A percentile compares a stretch with the other conserved stretches of the same genome.
phyloP scores from a whole-genome alignment of 73 alveolate genomes.

The Durusdinium trenchii region DNA sequence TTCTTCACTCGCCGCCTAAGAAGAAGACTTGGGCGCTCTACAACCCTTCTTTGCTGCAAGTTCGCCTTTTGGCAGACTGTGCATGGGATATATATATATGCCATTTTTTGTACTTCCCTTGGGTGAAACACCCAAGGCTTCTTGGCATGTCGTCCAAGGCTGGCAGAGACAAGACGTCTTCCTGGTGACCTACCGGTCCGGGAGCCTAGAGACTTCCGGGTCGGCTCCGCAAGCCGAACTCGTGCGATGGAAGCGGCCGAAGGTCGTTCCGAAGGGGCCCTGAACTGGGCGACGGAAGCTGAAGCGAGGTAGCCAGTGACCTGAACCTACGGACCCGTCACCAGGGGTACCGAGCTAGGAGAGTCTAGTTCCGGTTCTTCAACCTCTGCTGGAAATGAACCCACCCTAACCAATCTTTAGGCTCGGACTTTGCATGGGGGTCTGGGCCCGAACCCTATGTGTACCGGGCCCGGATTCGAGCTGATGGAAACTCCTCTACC shows the following conservation, averaged over 20 bases:
- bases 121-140: neutral
- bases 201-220: neutral
- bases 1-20: slow-evolving; percentile 66
- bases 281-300: no score
- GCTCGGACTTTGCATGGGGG: no score
- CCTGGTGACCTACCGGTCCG: slow-evolving; percentile 44
- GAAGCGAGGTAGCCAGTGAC: no score
- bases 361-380: no score
- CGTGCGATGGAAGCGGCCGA: neutral
- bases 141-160: neutral
- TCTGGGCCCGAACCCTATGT: no score
- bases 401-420: no score
- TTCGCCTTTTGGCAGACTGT: neutral
- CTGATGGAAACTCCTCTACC: no score
- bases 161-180: slow-evolving; percentile 43
- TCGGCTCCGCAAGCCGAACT: neutral
- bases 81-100: neutral
- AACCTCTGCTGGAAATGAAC: no score
- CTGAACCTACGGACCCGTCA: no score
- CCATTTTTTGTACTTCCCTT: neutral
- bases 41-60: slow-evolving; percentile 57
- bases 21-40: slow-evolving; percentile 70
- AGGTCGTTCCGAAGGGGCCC: neutral
- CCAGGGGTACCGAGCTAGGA: no score
- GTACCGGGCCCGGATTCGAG: no score